Base-by-base conservation (phyloP, 768 basidiomycete genomes). In the Cyathus striatus region DNA sequence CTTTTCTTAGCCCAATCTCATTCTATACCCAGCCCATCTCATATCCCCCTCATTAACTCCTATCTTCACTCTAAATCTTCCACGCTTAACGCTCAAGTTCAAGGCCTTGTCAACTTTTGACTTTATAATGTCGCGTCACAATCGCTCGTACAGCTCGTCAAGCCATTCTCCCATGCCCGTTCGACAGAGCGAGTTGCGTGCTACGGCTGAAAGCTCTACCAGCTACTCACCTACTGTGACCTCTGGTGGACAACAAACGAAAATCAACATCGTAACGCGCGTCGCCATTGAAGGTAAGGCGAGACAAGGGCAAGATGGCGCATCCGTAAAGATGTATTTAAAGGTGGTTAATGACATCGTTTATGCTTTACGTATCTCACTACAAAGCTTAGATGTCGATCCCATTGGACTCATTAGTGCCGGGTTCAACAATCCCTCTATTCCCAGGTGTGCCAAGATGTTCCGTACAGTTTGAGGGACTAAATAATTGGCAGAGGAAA, bases 251-350 rank as follows among this genome's bases (percentile, higher is more conserved):
- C 62, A 64, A 16, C 62, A 61, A 43, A 68, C 69, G 39, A 81
- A 75, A 54, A 53, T 81, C 40, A 86, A 86, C 55, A 65, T 89
- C 13, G 84, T 88, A 3, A 81, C 84, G 37, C 81, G 83, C 40
- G 72, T 89, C 23, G 80, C 79, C 18, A 77, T 90, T 38, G 83
- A 87, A 54, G 87, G 86, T 23, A 82, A 79, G 60, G 79, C 80
- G 17, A 83, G 78, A 60, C 73, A 75, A 43, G 77, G 73, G 2
- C 66, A 75, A 35, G 83, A 86, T 53, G 82, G 79, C 27, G 84
- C 77, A 25, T 65, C 76, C 14, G 75, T 90, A 40, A 81, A 72
- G 50, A 80, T 89, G 72, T 90, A 86, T 62, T 71, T 90, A 50
- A 90, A 86, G 71, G 87, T 85, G 46, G 39, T 50, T 42, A 22